These are phyloP conservation scores for Trifolium fragiferum DNA, from an alignment of 306 rosid species.

Conservation along the genomic window DNA sequence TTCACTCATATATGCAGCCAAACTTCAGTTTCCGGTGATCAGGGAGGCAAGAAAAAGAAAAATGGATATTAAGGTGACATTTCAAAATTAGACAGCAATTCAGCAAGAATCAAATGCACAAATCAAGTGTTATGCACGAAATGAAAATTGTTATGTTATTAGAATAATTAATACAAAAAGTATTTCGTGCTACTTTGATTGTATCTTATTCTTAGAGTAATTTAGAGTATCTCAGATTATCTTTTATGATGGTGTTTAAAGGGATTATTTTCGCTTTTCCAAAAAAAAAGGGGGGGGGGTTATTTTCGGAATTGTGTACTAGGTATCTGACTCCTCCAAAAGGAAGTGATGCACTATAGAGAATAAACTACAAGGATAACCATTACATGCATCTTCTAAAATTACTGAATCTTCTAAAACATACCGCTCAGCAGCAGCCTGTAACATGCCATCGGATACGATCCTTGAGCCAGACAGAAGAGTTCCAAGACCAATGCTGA, in stretches of 20 bases:
- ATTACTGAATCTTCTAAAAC: slow-evolving; percentile 35
- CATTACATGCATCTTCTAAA: slow-evolving; percentile 26
- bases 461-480: slow-evolving; percentile 87
- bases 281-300: too few species aligned
- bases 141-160: slow-evolving; percentile 14
- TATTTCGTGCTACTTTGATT: not conserved
- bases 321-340: not conserved
- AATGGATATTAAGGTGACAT: slow-evolving; percentile 5
- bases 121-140: slow-evolving; percentile 22
- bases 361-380: not conserved
- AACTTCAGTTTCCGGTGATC: slow-evolving; percentile 60
- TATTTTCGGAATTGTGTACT: not conserved
- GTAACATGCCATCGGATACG: slow-evolving; percentile 94
- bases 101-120: not conserved
- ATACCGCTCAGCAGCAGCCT: slow-evolving; percentile 98
- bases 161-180: not conserved
- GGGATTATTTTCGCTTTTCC: too few species aligned
- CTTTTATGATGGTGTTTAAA: not conserved
- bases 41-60: slow-evolving; percentile 31
- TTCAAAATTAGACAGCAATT: slow-evolving; percentile 34
- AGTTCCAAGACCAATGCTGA: slow-evolving; percentile 97
- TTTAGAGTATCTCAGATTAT: not conserved
- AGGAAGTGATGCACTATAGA: not conserved
- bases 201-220: not conserved
- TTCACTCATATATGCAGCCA: slow-evolving; percentile 93